Percentiles rank a stretch among this genome's conserved stretches.
Evolutionary conservation across 2,329 filamentous ascomycete genomes (phyloP).

Genomic region (Ophiocordyceps robertsii): DNA sequence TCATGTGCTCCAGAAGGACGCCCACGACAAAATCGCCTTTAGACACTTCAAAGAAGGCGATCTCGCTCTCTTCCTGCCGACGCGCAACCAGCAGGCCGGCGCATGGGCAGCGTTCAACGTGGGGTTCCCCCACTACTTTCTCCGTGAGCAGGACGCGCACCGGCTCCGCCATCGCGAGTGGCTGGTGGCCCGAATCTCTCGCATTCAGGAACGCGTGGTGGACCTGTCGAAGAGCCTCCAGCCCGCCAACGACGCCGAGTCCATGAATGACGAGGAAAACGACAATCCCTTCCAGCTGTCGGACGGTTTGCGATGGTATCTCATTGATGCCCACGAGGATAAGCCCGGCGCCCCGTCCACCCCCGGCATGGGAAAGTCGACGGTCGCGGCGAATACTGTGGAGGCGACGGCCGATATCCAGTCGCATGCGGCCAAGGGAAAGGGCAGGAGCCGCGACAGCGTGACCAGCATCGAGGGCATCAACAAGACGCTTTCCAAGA

Average conservation of each 20-base stretch:
- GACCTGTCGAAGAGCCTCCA: constrained; percentile 72
- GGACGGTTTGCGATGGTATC: constrained; percentile 89
- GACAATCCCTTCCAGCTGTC: constrained; percentile 96
- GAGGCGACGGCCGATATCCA: constrained; percentile 69
- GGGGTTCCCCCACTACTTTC: constrained; percentile 91
- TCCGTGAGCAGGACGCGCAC: constrained; percentile 84
- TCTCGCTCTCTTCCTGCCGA: constrained; percentile 84
- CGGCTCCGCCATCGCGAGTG: constrained; percentile 77
- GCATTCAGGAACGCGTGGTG: constrained; percentile 84
- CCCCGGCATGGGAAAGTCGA: constrained; percentile 81
- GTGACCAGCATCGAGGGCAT: constrained; percentile 54
- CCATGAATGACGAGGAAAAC: constrained; percentile 54
- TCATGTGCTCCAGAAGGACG: constrained; percentile 66
- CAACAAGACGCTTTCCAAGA: constrained; percentile 70
- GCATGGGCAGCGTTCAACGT: constrained; percentile 99
- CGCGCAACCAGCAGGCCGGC: constrained; percentile 82
- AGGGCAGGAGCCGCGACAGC: constrained; percentile 30
- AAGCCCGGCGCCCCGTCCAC: constrained; percentile 86
- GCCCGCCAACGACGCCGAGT: constrained; percentile 32
- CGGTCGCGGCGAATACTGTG: constrained; percentile 75
- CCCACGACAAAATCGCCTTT: constrained; percentile 92
- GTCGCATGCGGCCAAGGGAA: constrained; percentile 30
- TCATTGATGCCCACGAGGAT: constrained; percentile 87
- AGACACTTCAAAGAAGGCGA: constrained; percentile 94
- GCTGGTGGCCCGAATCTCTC: constrained; percentile 88